These are phyloP conservation scores for Cinnamomum micranthum DNA, from an alignment of 164 flowering plant genomes.

Conservation along the genomic window DNA sequence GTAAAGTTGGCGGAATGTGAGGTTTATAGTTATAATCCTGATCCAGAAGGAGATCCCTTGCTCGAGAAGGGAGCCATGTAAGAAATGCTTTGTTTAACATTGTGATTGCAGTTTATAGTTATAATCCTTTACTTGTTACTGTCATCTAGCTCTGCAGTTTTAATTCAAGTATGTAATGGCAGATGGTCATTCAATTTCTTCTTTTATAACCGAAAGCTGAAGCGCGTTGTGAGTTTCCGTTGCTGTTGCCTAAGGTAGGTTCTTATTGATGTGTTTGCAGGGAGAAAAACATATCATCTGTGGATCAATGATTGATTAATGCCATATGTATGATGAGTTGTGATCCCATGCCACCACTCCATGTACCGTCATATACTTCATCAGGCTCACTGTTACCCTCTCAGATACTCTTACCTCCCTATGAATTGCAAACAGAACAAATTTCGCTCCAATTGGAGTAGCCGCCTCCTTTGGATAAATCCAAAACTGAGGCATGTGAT, in stretches of 20 bases:
- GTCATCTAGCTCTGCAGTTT: not conserved
- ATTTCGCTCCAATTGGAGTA: too few species aligned
- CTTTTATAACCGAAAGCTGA: conserved; percentile 82
- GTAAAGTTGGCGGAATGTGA: conserved; percentile 82
- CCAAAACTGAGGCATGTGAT: too few species aligned
- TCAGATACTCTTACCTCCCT: too few species aligned
- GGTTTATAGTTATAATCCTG: conserved; percentile 77
- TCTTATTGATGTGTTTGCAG: not conserved
- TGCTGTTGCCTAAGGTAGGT: conserved; percentile 81
- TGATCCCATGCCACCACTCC: too few species aligned
- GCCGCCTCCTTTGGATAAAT: too few species aligned
- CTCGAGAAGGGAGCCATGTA: conserved; percentile 85
- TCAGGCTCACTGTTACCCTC: too few species aligned
- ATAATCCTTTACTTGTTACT: not conserved
- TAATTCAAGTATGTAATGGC: conserved; percentile 17
- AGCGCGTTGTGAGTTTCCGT: conserved; percentile 84
- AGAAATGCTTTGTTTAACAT: conserved; percentile 11
- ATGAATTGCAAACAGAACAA: not conserved
- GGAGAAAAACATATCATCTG: not conserved
- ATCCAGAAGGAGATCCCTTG: conserved; percentile 79
- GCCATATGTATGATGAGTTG: not conserved
- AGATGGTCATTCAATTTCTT: conserved; percentile 96
- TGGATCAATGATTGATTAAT: not conserved
- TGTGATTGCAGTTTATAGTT: not conserved
- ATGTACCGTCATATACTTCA: too few species aligned